Percentiles rank a stretch among this genome's conserved stretches.
Evolutionary conservation across 306 rosid genomes (phyloP).

Genomic region (Cotoneaster glaucophyllus): DNA sequence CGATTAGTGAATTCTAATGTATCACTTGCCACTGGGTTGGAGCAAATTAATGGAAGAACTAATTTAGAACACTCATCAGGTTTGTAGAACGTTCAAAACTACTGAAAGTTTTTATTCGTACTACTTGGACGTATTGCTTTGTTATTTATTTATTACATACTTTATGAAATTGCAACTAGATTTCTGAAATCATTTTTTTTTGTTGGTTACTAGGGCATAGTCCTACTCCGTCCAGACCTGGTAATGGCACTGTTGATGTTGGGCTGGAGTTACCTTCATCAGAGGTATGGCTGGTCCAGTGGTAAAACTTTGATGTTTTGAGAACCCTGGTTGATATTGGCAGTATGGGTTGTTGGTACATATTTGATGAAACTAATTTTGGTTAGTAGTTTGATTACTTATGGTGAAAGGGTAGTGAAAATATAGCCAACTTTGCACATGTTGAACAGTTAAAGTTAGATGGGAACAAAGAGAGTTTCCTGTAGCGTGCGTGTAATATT

Average conservation of each 20-base stretch:
- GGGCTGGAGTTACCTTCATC: conserved; percentile 59
- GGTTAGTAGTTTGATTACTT: background rate
- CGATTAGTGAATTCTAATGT: conserved; percentile 49
- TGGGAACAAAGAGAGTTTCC: background rate
- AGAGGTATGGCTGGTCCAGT: conserved; percentile 50
- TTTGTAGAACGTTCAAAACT: conserved; percentile 30
- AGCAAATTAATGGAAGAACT: conserved; percentile 58
- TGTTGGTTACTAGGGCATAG: conserved; percentile 43
- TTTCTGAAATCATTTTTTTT: conserved; percentile 31
- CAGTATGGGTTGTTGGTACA: background rate
- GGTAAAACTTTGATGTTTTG: background rate
- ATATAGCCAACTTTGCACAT: background rate
- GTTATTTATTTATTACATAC: conserved; percentile 1
- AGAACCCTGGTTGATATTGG: background rate
- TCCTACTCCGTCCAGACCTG: conserved; percentile 50
- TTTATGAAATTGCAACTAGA: conserved; percentile 12
- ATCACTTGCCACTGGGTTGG: conserved; percentile 44
- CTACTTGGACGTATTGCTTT: background rate
- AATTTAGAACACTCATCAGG: conserved; percentile 67
- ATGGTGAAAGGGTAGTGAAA: background rate
- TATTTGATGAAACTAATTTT: background rate
- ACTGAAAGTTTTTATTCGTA: background rate
- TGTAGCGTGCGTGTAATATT: background rate
- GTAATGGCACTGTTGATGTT: conserved; percentile 48
- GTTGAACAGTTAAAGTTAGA: background rate